phyloP scores from a whole-genome alignment of 2,329 filamentous ascomycete species.

The Pseudocercospora eumusae region DNA sequence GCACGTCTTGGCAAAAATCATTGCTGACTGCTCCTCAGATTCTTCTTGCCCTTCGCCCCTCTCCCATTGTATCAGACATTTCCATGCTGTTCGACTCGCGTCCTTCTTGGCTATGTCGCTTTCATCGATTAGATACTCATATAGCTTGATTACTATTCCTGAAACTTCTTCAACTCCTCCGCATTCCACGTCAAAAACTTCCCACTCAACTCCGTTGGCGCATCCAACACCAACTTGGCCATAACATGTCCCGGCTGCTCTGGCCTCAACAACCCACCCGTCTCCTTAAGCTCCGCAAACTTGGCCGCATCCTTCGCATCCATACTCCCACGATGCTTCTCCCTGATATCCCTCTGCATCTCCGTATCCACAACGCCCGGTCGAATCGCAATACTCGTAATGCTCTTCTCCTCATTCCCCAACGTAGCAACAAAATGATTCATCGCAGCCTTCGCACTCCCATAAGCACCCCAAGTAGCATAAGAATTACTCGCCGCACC shows the following conservation, averaged over 20 bases:
- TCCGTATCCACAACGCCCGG: conserved; percentile 85
- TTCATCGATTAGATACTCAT: background rate
- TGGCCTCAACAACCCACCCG: conserved; percentile 67
- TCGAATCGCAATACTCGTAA: conserved; percentile 70
- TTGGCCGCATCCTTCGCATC: conserved; percentile 59
- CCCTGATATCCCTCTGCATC: conserved; percentile 83
- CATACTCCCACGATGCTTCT: conserved; percentile 66
- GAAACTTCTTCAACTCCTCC: conserved; percentile 38
- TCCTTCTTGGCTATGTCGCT: background rate
- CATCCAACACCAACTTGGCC: conserved; percentile 70
- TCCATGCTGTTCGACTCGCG: background rate
- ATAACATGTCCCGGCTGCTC: conserved; percentile 87
- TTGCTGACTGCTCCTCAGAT: conserved; percentile 2
- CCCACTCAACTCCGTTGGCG: conserved; percentile 69
- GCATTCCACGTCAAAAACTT: conserved; percentile 66
- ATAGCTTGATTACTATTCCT: conserved; percentile 12
- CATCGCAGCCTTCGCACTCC: conserved; percentile 77
- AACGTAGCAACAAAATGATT: conserved; percentile 77
- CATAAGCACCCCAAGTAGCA: conserved; percentile 76
- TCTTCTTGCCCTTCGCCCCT: background rate
- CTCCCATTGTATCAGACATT: background rate
- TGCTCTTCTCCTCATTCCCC: conserved; percentile 71
- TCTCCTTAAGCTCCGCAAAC: conserved; percentile 70
- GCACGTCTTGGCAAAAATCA: background rate
- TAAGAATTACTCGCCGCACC: conserved; percentile 71